Conservation (phyloP, 441 rosid genomes). For the Theobroma grandiflorum region DNA sequence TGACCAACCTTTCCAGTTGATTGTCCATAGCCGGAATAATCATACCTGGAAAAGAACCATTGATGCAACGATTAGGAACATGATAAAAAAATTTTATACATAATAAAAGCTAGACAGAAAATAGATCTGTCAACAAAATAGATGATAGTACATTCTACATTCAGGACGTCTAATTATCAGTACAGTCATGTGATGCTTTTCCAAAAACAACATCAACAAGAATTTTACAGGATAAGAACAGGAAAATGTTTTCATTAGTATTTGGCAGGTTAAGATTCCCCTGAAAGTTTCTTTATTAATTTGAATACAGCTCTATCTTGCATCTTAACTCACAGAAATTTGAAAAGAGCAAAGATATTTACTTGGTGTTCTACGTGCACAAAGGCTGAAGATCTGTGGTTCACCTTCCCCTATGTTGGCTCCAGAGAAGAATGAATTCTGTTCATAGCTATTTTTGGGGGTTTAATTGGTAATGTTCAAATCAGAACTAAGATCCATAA, state of each 20-base stretch:
- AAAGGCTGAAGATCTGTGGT: not conserved
- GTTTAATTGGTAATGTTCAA: not conserved
- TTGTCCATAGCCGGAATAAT: constrained; percentile 83
- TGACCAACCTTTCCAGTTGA: constrained; percentile 75
- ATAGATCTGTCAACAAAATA: not conserved
- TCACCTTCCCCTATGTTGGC: not conserved
- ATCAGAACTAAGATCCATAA: not conserved
- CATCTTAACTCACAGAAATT: constrained; percentile 13
- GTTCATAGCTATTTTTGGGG: not conserved
- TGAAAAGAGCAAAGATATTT: not conserved
- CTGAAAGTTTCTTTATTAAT: not conserved
- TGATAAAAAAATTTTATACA: not conserved
- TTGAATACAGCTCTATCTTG: not conserved
- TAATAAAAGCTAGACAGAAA: not conserved
- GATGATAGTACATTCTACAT: not conserved
- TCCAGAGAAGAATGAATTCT: not conserved
- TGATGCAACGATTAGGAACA: constrained; percentile 25
- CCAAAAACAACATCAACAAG: not conserved
- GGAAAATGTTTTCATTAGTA: not conserved
- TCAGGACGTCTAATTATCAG: constrained; percentile 18
- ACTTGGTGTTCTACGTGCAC: not conserved
- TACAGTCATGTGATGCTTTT: not conserved
- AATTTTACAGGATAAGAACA: not conserved
- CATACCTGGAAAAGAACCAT: constrained; percentile 53
- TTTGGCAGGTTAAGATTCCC: not conserved